Conservation (phyloP, 1,139 yeast species). For the Eremothecium gossypii region DNA sequence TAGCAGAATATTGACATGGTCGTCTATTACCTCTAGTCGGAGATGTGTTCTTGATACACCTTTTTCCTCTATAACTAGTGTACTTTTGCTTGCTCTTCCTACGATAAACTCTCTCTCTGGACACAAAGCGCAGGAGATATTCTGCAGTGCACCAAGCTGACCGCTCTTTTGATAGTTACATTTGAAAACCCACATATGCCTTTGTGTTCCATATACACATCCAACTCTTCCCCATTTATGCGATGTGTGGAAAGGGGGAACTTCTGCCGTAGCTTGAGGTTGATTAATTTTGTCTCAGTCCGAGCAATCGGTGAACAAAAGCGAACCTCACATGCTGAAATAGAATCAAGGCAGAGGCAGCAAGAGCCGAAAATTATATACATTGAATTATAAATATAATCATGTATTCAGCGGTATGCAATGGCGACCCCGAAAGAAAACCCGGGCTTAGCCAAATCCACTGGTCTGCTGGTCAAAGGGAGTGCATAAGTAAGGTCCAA, state of each 20-base stretch:
- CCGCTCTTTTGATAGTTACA: constrained; percentile 17
- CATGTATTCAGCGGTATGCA: not conserved
- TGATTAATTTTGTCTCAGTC: no score
- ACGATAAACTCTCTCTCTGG: constrained; percentile 12
- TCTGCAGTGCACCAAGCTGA: constrained; percentile 8
- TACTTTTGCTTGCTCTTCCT: constrained; percentile 28
- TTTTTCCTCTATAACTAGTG: constrained; percentile 25
- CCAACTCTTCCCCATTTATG: not conserved
- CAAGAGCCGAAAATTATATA: not conserved
- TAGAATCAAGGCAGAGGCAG: not conserved
- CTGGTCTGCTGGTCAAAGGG: constrained; percentile 26
- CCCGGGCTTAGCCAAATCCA: constrained; percentile 28
- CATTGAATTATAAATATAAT: not conserved
- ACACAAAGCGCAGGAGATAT: constrained; percentile 16
- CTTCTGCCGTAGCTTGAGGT: no score
- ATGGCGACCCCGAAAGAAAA: constrained; percentile 28
- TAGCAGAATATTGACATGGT: not conserved
- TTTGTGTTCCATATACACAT: no score
- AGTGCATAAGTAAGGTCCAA: constrained; percentile 29
- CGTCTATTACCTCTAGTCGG: constrained; percentile 13
- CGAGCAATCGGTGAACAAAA: not conserved
- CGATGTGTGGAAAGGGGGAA: not conserved
- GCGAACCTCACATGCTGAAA: not conserved
- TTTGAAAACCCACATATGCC: constrained; percentile 24
- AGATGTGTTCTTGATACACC: constrained; percentile 28